These are phyloP conservation scores for Metschnikowia koreensis DNA, from an alignment of 805 yeast species.

Conservation along the genomic window DNA sequence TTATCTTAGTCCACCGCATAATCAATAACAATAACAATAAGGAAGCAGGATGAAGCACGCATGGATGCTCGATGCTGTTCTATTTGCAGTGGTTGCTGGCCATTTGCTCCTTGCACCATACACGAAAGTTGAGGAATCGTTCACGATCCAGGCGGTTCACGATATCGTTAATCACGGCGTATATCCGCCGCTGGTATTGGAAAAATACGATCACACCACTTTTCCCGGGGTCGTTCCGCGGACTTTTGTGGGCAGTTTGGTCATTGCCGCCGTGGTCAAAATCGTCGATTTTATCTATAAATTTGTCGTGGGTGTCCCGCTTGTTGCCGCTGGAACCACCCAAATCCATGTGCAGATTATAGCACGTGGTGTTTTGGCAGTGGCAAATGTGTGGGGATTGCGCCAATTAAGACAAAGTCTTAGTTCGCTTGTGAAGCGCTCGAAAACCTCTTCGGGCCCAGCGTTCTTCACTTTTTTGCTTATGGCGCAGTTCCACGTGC, in stretches of 20 bases:
- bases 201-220: constrained; percentile 64
- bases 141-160: constrained; percentile 84
- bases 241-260: constrained; percentile 70
- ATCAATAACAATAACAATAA: not conserved
- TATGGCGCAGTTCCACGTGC: constrained; percentile 72
- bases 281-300: constrained; percentile 25
- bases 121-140: constrained; percentile 93
- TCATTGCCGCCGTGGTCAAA: constrained; percentile 48
- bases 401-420: constrained; percentile 46
- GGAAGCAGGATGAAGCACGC: constrained; percentile 10
- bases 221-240: constrained; percentile 93
- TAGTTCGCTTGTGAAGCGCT: constrained; percentile 18
- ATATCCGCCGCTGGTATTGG: constrained; percentile 28
- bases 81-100: constrained; percentile 46
- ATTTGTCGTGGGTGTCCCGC: constrained; percentile 12
- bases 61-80: constrained; percentile 19
- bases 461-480: constrained; percentile 61
- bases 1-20: not conserved
- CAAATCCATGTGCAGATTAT: constrained; percentile 53
- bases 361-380: constrained; percentile 61
- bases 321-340: constrained; percentile 10
- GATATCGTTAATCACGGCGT: constrained; percentile 70
- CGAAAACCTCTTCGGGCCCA: constrained; percentile 30
- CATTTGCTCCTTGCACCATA: constrained; percentile 66
- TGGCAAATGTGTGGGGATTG: constrained; percentile 55